phyloP scores from a whole-genome alignment of 768 basidiomycete species.

The Tulasnella sp. region DNA sequence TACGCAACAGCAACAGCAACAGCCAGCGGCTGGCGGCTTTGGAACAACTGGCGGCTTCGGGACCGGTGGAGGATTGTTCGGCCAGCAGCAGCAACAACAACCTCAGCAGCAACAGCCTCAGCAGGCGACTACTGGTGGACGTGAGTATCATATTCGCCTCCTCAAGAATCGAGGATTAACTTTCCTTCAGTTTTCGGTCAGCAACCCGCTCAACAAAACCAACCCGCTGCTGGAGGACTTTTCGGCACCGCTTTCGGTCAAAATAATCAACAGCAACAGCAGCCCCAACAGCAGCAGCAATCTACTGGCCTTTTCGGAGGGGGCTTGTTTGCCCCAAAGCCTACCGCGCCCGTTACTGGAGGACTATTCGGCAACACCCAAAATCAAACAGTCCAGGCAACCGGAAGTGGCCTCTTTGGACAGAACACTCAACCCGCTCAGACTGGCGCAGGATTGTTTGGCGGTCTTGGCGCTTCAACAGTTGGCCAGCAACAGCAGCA shows the following conservation, averaged over 20 bases:
- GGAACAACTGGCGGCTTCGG: neutral
- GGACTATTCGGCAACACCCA: conserved; percentile 31
- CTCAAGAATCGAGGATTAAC: neutral
- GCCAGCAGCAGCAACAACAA: conserved; percentile 12
- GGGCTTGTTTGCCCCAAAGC: conserved; percentile 12
- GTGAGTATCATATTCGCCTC: neutral
- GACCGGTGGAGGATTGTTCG: neutral
- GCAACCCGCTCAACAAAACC: conserved; percentile 3
- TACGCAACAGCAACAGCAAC: conserved; percentile 29
- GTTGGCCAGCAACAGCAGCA: conserved; percentile 26
- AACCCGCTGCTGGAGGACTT: neutral
- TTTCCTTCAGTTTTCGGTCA: conserved; percentile 12
- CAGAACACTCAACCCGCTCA: conserved; percentile 26
- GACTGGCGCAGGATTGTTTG: conserved; percentile 38
- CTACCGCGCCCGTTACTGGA: conserved; percentile 19
- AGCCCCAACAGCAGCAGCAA: conserved; percentile 8
- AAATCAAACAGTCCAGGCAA: conserved; percentile 26
- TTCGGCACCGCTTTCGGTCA: conserved; percentile 7
- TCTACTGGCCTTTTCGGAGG: conserved; percentile 1
- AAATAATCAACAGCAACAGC: conserved; percentile 12
- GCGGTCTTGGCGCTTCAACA: conserved; percentile 35
- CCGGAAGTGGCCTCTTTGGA: conserved; percentile 38
- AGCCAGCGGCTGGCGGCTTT: conserved; percentile 24
- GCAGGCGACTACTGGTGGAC: conserved; percentile 3
- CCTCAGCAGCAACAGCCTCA: conserved; percentile 12